Evolutionary conservation across 2,329 filamentous ascomycete genomes (phyloP).

Genomic region (Nigrospora osmanthi): DNA sequence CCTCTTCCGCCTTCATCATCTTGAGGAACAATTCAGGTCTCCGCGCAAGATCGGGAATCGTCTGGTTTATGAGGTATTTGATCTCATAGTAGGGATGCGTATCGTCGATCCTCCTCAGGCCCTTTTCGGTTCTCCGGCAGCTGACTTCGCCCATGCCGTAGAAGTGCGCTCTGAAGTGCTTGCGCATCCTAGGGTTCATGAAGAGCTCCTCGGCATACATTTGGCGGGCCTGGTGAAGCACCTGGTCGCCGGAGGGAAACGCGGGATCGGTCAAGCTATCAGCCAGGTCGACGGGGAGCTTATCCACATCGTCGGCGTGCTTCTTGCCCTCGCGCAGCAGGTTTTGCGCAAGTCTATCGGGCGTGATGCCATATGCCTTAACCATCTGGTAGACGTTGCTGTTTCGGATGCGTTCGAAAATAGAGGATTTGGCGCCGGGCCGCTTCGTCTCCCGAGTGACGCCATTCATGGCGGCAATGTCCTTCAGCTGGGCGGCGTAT

Average conservation of each 20-base stretch:
- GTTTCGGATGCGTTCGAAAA: slow-evolving; percentile 78
- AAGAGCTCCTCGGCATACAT: slow-evolving; percentile 90
- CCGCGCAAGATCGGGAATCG: slow-evolving; percentile 70
- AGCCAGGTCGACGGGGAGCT: slow-evolving; percentile 78
- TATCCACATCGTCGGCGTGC: slow-evolving; percentile 76
- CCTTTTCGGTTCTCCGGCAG: slow-evolving; percentile 88
- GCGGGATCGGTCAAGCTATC: slow-evolving; percentile 67
- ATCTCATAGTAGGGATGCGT: slow-evolving; percentile 96
- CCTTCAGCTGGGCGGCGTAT: slow-evolving; percentile 77
- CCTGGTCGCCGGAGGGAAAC: slow-evolving; percentile 67
- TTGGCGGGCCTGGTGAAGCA: slow-evolving; percentile 71
- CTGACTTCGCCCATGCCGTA: slow-evolving; percentile 80
- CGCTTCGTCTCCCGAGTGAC: slow-evolving; percentile 64
- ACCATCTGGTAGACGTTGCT: slow-evolving; percentile 77
- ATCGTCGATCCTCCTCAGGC: slow-evolving; percentile 86
- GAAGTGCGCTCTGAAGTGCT: slow-evolving; percentile 74
- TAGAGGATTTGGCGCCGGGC: slow-evolving; percentile 71
- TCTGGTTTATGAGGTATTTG: slow-evolving; percentile 90
- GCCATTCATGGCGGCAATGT: slow-evolving; percentile 58
- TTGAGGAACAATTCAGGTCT: slow-evolving; percentile 87
- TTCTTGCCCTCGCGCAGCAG: slow-evolving; percentile 71
- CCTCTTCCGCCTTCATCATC: slow-evolving; percentile 95
- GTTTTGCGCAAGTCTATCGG: slow-evolving; percentile 84
- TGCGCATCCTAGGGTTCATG: slow-evolving; percentile 81
- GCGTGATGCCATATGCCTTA: slow-evolving; percentile 80